phyloP scores from a whole-genome alignment of 768 basidiomycete species.

The Bullera alba region DNA sequence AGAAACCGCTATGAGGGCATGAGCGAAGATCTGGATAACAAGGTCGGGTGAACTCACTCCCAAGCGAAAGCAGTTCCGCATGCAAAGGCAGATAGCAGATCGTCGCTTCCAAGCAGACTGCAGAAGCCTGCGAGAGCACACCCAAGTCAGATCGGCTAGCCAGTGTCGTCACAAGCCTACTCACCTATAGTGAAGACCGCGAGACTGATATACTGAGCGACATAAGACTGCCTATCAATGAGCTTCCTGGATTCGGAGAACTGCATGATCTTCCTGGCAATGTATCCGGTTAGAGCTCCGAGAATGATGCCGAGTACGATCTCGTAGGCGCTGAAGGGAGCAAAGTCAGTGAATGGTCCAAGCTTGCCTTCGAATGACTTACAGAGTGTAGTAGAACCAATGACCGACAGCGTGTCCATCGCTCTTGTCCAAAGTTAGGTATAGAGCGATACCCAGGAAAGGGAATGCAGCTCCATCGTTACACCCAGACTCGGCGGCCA shows the following conservation, averaged over 20 bases:
- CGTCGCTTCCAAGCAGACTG: constrained; percentile 81
- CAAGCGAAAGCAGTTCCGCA: constrained; percentile 95
- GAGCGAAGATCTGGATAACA: not conserved
- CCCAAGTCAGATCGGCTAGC: constrained; percentile 55
- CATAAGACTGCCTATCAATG: constrained; percentile 88
- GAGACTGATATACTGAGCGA: constrained; percentile 61
- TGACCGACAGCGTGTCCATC: constrained; percentile 63
- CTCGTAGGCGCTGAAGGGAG: constrained; percentile 53
- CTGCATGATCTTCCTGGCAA: constrained; percentile 83
- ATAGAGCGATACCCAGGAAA: constrained; percentile 75
- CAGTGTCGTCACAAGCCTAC: constrained; percentile 4
- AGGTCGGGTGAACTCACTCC: constrained; percentile 85
- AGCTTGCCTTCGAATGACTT: too few species aligned
- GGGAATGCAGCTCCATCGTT: constrained; percentile 98
- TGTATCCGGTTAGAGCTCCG: constrained; percentile 66
- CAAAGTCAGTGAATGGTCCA: constrained; percentile 7
- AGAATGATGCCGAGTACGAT: constrained; percentile 67
- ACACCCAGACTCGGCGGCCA: constrained; percentile 83
- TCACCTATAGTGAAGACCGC: constrained; percentile 44
- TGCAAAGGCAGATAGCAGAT: constrained; percentile 86
- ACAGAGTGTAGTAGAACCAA: constrained; percentile 75
- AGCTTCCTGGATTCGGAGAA: constrained; percentile 78
- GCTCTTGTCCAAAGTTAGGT: constrained; percentile 64
- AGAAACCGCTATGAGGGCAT: constrained; percentile 36
- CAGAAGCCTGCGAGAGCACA: constrained; percentile 74